These are phyloP conservation scores for Verticillium nubilum DNA, from an alignment of 2,329 filamentous ascomycete species.

Conservation along the genomic window DNA sequence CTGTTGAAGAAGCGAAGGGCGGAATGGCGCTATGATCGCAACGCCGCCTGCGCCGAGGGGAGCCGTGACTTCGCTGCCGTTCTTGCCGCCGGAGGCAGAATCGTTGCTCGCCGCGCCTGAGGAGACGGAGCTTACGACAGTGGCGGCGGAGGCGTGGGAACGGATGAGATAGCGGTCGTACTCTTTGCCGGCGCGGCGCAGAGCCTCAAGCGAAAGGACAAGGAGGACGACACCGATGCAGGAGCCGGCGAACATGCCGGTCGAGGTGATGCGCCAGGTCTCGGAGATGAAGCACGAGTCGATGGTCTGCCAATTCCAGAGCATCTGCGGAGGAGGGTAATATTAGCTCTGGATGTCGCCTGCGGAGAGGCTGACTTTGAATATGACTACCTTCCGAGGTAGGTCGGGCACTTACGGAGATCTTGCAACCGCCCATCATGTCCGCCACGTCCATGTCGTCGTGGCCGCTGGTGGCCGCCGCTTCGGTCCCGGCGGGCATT, in stretches of 20 bases:
- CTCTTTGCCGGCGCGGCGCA: constrained; percentile 66
- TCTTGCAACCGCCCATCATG: constrained; percentile 31
- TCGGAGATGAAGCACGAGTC: constrained; percentile 66
- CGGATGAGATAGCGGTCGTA: constrained; percentile 62
- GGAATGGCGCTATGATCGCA: constrained; percentile 27
- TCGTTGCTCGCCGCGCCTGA: constrained; percentile 1
- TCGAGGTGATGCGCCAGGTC: constrained; percentile 65
- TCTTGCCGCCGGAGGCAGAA: background rate
- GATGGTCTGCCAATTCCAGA: constrained; percentile 74
- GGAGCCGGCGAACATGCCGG: constrained; percentile 69
- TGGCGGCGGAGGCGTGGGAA: constrained; percentile 27
- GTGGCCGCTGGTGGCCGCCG: constrained; percentile 1
- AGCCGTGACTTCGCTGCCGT: background rate
- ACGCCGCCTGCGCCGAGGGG: background rate
- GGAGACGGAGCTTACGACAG: constrained; percentile 1
- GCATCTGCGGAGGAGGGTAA: constrained; percentile 49
- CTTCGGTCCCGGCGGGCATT: constrained; percentile 7
- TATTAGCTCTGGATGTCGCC: background rate
- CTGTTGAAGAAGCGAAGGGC: constrained; percentile 62
- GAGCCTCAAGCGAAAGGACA: constrained; percentile 64
- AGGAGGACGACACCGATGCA: constrained; percentile 76
- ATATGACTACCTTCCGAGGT: too few species aligned
- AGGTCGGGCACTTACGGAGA: constrained; percentile 26
- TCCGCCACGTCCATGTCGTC: constrained; percentile 14
- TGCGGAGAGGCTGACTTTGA: too few species aligned